Base-by-base conservation (phyloP, 805 yeast genomes). In the Pichia cabralensis region DNA sequence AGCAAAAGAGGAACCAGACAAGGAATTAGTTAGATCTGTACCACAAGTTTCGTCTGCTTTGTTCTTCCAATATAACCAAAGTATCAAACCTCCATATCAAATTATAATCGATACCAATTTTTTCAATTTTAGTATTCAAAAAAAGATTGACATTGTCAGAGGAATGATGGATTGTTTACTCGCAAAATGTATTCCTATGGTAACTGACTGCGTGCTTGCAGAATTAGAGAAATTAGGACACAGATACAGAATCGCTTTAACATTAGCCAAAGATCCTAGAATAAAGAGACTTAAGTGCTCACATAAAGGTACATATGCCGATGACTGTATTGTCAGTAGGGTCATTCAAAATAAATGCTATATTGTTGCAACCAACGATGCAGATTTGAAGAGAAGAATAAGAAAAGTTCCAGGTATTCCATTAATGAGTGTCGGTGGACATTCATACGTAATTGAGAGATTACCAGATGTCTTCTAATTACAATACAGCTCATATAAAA, bases 341-440 rank as follows among this genome's bases (percentile, higher is more conserved):
- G 95, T 92, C 6, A 70, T 89, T 56, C 96, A 89, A 52, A 97
- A 92, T 62, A 92, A 92, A 56, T 92, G 98, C 60, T 92, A 76
- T 52, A 88, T 92, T 36, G 96, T 92, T 24, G 98, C 98, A 31
- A 89, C 97, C 1, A 92, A 89, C 55, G 98, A 92, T 76, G 96
- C 95, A 11, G 97, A 89, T 49, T 65, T 92, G 54, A 92, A 92
- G 55, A 76, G 96, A 52, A 72, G 98, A 58, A 73, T 92, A 22
- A 74, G 98, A 62, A 92, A 92, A 58, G 85, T 92, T 19, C 98
- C 98, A 1, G 98, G 98, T 50, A 82, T 92, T 42, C 98, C 98
- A 10, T 65, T 92, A 23, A 76, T 92, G 94, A 84, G 95, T 60
- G 98, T 92, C 6, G 98, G 97, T 23, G 81, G 81, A 3, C 95